Base-by-base conservation (phyloP, 129 eudicot genomes). In the Flaveria sonorensis region DNA sequence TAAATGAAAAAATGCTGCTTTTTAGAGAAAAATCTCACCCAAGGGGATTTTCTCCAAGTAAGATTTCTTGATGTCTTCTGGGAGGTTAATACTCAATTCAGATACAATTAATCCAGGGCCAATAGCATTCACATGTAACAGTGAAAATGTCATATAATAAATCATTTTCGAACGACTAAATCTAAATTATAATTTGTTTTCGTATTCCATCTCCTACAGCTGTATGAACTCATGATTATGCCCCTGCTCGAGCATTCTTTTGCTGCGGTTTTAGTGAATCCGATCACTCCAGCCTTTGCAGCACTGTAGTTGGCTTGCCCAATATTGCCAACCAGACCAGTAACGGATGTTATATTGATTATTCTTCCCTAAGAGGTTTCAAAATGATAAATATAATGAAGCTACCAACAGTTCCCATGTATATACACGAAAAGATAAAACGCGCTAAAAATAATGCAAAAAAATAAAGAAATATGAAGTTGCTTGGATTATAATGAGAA, bases 231-330 rank as follows among this genome's bases (percentile, higher is more conserved):
- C 77, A 95, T 96, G 78, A 83, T 95, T 70, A 95, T 86, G 76
- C 85, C 82, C 74, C 94, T 91, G 89, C 91, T 83, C 5, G 99
- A 79, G 81, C 91, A 95, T 81, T 95, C 99, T 77, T 83, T 95
- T 39, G 99, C 99, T 64, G 86, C 89, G 9, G 89, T n/a, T 83
- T 95, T 95, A 10, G 99, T 95, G 46, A 95, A 81, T 52, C 99
- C 96, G 69, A 95, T 95, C 0, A 95, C 97, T 45, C 99, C 99
- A 1, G 96, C 97, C 82, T 95, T 95, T 83, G 99, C 97, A 73
- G 99, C 99, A 82, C 95, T 88, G 65, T 95, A 95, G 72, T 95
- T 95, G 64, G 99, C 94, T 82, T 89, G 99, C 65, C 99, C 97
- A 30, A 83, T 85, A 80, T 91, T 95, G 48, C 97, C 99, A 79